phyloP scores from a whole-genome alignment of 164 flowering plant genomes.

The Houttuynia cordata region DNA sequence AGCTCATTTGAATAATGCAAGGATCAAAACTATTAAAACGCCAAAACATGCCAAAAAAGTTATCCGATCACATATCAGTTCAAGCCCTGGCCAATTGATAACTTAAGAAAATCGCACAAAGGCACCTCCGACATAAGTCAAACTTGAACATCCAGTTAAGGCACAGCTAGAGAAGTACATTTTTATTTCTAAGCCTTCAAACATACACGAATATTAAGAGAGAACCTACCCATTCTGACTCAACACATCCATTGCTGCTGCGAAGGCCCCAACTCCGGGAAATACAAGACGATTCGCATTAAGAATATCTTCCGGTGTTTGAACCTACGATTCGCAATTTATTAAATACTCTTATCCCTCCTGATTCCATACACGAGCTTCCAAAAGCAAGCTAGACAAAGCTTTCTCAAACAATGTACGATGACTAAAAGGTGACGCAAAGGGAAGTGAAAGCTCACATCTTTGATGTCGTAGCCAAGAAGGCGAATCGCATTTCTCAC shows the following conservation, averaged over 20 bases:
- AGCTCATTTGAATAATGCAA: too few species aligned
- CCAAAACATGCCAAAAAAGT: too few species aligned
- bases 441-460: conserved; percentile 40
- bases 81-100: too few species aligned
- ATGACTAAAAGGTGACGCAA: neutral
- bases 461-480: conserved; percentile 72
- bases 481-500: conserved; percentile 64
- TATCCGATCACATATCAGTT: too few species aligned
- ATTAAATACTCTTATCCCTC: neutral
- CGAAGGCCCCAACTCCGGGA: conserved; percentile 99
- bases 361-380: neutral
- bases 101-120: too few species aligned
- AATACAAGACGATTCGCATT: conserved; percentile 76
- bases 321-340: conserved; percentile 36
- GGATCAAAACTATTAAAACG: too few species aligned
- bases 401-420: neutral
- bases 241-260: conserved; percentile 79
- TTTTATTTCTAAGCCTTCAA: too few species aligned
- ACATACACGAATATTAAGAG: neutral
- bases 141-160: too few species aligned
- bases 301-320: conserved; percentile 71
- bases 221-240: conserved; percentile 48
- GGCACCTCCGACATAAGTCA: too few species aligned
- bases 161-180: too few species aligned
- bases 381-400: neutral